phyloP scores from a whole-genome alignment of 176 grass and related monocot species.

The Melocanna baccifera region DNA sequence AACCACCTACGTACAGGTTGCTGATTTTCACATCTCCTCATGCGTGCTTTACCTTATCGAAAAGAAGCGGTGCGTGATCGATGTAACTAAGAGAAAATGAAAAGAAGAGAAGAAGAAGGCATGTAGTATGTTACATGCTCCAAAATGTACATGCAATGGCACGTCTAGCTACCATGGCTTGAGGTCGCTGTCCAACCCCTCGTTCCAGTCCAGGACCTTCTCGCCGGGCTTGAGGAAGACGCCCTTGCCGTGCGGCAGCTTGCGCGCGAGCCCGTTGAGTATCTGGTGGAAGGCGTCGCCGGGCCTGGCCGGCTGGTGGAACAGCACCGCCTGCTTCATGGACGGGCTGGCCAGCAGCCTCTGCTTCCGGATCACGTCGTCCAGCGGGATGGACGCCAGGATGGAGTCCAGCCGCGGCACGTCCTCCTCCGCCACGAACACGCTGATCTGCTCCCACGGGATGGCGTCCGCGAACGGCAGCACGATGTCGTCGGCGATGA shows the following conservation, averaged over 20 bases:
- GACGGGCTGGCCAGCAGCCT: slow-evolving; percentile 50
- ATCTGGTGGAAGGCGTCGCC: slow-evolving; percentile 73
- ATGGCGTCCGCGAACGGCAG: slow-evolving; percentile 69
- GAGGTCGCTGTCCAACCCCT: slow-evolving; percentile 47
- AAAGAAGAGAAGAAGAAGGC: not conserved
- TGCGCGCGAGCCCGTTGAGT: slow-evolving; percentile 60
- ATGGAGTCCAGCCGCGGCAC: slow-evolving; percentile 62
- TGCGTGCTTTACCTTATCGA: not conserved
- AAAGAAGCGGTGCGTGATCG: not conserved
- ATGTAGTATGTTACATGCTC: not conserved
- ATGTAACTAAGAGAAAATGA: not conserved
- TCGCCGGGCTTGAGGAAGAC: slow-evolving; percentile 42
- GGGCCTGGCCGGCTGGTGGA: slow-evolving; percentile 54
- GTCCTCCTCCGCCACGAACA: slow-evolving; percentile 58
- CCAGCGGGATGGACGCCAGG: slow-evolving; percentile 46
- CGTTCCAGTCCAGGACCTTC: slow-evolving; percentile 51
- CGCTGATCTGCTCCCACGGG: slow-evolving; percentile 60
- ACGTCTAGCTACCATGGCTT: slow-evolving; percentile 40
- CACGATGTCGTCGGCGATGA: slow-evolving; percentile 79
- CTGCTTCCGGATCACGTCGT: slow-evolving; percentile 54
- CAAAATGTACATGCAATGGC: not conserved
- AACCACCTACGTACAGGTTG: not conserved
- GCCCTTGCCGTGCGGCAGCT: slow-evolving; percentile 51
- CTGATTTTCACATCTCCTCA: not conserved
- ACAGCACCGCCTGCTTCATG: slow-evolving; percentile 70